Conservation (phyloP, 495 filamentous ascomycete species). For the Talaromyces proteolyticus region DNA sequence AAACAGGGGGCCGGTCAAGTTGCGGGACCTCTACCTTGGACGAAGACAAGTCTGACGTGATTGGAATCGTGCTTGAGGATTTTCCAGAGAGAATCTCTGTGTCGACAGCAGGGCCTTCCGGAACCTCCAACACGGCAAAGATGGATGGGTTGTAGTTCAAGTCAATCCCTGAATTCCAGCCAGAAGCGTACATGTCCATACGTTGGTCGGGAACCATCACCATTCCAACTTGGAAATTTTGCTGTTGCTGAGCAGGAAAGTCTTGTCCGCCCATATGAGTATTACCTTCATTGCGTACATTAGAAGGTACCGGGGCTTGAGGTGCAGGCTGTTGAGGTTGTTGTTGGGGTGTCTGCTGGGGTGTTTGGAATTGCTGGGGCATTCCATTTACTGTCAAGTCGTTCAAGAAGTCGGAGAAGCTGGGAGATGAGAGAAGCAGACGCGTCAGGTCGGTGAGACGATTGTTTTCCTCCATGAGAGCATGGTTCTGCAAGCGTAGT, state of each 20-base stretch:
- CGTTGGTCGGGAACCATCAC: constrained; percentile 68
- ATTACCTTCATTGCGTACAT: constrained; percentile 55
- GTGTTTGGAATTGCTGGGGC: constrained; percentile 29
- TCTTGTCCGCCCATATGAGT: constrained; percentile 46
- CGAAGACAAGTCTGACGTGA: constrained; percentile 23
- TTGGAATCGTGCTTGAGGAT: constrained; percentile 37
- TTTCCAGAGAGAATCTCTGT: constrained; percentile 61
- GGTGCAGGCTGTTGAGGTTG: constrained; percentile 20
- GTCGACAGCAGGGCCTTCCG: constrained; percentile 62
- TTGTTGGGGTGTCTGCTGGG: constrained; percentile 20
- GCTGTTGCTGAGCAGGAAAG: constrained; percentile 42
- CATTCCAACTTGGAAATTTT: constrained; percentile 60
- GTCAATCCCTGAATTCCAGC: constrained; percentile 49
- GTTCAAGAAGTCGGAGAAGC: constrained; percentile 77
- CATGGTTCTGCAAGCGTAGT: constrained; percentile 65
- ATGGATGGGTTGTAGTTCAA: constrained; percentile 65
- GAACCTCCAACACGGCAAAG: constrained; percentile 72
- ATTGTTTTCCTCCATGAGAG: constrained; percentile 71
- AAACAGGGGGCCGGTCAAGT: constrained; percentile 35
- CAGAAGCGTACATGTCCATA: constrained; percentile 47
- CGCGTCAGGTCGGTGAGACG: constrained; percentile 71
- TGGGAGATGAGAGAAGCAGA: constrained; percentile 78
- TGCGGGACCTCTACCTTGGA: constrained; percentile 46
- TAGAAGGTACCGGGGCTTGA: constrained; percentile 16
- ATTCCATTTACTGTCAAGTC: constrained; percentile 53